A percentile compares a stretch with the other conserved stretches of the same genome.
These are phyloP conservation scores for Russula sp. DNA, from an alignment of 768 basidiomycete species.

Conservation along the genomic window DNA sequence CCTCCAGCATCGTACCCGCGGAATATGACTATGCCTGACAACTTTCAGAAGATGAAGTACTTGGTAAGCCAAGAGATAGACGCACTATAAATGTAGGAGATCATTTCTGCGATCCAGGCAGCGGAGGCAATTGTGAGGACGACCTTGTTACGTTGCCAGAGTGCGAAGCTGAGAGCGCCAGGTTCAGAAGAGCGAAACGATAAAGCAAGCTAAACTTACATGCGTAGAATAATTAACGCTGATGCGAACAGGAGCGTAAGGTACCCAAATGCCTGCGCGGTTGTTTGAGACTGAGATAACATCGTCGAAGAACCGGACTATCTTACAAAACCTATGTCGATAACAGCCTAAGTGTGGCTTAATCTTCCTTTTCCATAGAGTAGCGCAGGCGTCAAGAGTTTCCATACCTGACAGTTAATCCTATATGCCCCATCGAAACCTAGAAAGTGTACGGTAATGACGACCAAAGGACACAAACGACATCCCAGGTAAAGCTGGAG, in stretches of 20 bases:
- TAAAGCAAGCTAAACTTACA: not conserved
- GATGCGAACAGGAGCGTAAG: constrained; percentile 10
- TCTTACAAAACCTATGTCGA: not conserved
- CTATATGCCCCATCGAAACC: not conserved
- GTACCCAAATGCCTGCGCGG: not conserved
- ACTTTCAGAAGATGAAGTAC: not conserved
- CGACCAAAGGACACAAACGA: not conserved
- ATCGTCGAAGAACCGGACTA: not conserved
- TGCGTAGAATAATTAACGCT: constrained; percentile 12
- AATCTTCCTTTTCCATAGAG: not conserved
- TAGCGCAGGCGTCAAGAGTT: not conserved
- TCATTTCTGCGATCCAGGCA: not conserved
- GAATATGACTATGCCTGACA: not conserved
- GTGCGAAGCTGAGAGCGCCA: not conserved
- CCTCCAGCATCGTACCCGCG: not conserved
- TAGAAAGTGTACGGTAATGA: not conserved
- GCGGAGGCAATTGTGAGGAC: not conserved
- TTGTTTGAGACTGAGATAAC: not conserved
- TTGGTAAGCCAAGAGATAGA: not conserved
- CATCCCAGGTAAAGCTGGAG: not conserved
- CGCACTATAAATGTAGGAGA: not conserved
- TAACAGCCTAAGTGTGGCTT: not conserved
- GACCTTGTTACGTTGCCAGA: constrained; percentile 8
- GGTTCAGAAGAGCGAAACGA: not conserved
- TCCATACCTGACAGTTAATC: not conserved